phyloP scores from a whole-genome alignment of 345 rosid genomes.

The Microthlaspi erraticum region DNA sequence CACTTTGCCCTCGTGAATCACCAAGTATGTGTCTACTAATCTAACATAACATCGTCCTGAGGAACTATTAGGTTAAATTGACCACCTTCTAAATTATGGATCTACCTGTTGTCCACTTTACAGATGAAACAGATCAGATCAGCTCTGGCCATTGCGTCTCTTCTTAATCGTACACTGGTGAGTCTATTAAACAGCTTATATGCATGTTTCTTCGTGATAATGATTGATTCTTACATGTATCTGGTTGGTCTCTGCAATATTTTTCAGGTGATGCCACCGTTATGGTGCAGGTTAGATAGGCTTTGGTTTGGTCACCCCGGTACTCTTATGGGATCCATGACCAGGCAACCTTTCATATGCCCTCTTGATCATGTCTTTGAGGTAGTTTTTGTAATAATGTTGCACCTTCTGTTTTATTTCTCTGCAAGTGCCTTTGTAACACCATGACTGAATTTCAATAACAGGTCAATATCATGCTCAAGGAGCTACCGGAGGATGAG shows the following conservation, averaged over 20 bases:
- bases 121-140: slow-evolving; percentile 95
- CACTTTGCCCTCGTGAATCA: slow-evolving; percentile 83
- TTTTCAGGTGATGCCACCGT: slow-evolving; percentile 91
- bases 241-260: slow-evolving; percentile 28
- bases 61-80: slow-evolving; percentile 33
- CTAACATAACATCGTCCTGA: slow-evolving; percentile 30
- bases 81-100: slow-evolving; percentile 23
- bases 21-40: slow-evolving; percentile 64
- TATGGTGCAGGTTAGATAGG: slow-evolving; percentile 99
- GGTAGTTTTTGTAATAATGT: slow-evolving; percentile 46
- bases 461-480: slow-evolving; percentile 84
- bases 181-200: slow-evolving; percentile 43
- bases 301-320: slow-evolving; percentile 99
- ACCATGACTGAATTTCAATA: slow-evolving; percentile 20
- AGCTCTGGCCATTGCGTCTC: slow-evolving; percentile 85
- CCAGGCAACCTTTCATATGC: slow-evolving; percentile 93
- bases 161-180: slow-evolving; percentile 91
- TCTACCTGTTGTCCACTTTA: slow-evolving; percentile 36
- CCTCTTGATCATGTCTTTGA: slow-evolving; percentile 98
- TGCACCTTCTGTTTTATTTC: slow-evolving; percentile 23
- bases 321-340: slow-evolving; percentile 81
- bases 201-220: slow-evolving; percentile 11
- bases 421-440: slow-evolving; percentile 19
- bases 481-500: slow-evolving; percentile 73
- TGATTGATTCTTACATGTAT: slow-evolving; percentile 17